Percentiles rank a stretch among this genome's conserved stretches.
Evolutionary conservation across 1,139 yeast genomes (phyloP).

Genomic region (Pichia cactophila): DNA sequence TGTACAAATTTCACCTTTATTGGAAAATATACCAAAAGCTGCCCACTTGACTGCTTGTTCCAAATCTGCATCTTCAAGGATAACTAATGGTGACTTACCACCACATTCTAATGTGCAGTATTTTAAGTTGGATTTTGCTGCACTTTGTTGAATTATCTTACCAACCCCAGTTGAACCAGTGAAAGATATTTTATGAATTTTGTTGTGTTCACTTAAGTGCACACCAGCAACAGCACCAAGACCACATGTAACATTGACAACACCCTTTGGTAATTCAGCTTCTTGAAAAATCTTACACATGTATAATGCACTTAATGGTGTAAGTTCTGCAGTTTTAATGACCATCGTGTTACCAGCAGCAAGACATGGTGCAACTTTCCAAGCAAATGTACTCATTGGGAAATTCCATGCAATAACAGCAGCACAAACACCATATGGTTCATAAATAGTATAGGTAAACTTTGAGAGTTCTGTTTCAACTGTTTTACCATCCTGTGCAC

Average conservation of each 20-base stretch:
- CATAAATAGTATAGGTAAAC: constrained; percentile 48
- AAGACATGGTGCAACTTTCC: constrained; percentile 57
- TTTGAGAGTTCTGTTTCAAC: constrained; percentile 46
- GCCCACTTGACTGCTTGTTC: constrained; percentile 59
- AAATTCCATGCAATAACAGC: constrained; percentile 60
- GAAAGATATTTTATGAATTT: constrained; percentile 47
- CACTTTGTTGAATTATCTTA: constrained; percentile 45
- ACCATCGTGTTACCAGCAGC: constrained; percentile 55
- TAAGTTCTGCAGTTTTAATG: constrained; percentile 49
- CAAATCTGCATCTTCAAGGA: constrained; percentile 49
- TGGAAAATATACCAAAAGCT: constrained; percentile 48
- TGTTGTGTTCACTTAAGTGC: constrained; percentile 42
- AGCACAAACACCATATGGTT: constrained; percentile 56
- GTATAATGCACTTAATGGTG: constrained; percentile 47
- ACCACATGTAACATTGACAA: constrained; percentile 47
- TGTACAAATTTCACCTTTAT: constrained; percentile 55
- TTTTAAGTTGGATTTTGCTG: constrained; percentile 40
- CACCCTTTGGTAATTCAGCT: constrained; percentile 55
- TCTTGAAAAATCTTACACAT: constrained; percentile 40
- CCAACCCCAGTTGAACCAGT: constrained; percentile 58
- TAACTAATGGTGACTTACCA: constrained; percentile 51
- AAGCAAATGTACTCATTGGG: constrained; percentile 51
- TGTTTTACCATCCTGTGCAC: constrained; percentile 40
- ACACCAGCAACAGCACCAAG: constrained; percentile 46
- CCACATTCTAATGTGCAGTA: constrained; percentile 62